Percentiles rank a stretch among this genome's conserved stretches.
Evolutionary conservation across 192 early-diverging fungal species (phyloP).

Genomic region (Allomyces macrogynus): DNA sequence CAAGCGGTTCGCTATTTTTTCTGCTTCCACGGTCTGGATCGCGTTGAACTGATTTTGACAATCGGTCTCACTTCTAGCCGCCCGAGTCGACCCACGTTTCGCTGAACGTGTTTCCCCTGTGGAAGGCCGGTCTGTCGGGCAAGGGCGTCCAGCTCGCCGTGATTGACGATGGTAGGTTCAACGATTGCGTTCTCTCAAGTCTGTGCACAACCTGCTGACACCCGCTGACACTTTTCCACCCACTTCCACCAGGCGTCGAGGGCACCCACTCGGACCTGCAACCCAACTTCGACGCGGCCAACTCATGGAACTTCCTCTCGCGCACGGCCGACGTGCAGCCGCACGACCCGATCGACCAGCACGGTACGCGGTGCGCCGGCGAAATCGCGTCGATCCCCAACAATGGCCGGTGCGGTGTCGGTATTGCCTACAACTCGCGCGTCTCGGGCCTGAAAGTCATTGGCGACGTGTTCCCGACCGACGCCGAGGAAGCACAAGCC

Average conservation of each 20-base stretch:
- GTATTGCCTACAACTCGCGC: slow-evolving; percentile 69
- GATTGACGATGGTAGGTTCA: slow-evolving; percentile 63
- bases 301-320: neutral
- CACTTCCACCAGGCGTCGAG: neutral
- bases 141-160: slow-evolving; percentile 68
- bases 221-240: too few species aligned
- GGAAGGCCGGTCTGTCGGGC: slow-evolving; percentile 49
- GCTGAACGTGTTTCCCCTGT: neutral
- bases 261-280: neutral
- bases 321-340: slow-evolving; percentile 17
- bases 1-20: neutral
- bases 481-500: slow-evolving; percentile 77
- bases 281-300: neutral
- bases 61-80: neutral
- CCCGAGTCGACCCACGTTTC: neutral
- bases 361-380: slow-evolving; percentile 94
- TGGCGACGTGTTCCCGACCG: slow-evolving; percentile 22
- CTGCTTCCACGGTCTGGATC: neutral
- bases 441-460: slow-evolving; percentile 36
- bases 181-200: too few species aligned
- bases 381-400: slow-evolving; percentile 87
- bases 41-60: neutral
- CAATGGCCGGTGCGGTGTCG: slow-evolving; percentile 67
- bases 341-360: slow-evolving; percentile 50
- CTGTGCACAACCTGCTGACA: too few species aligned